Evolutionary conservation across 2,329 filamentous ascomycete genomes (phyloP).

Genomic region (Trichoderma simmonsii): DNA sequence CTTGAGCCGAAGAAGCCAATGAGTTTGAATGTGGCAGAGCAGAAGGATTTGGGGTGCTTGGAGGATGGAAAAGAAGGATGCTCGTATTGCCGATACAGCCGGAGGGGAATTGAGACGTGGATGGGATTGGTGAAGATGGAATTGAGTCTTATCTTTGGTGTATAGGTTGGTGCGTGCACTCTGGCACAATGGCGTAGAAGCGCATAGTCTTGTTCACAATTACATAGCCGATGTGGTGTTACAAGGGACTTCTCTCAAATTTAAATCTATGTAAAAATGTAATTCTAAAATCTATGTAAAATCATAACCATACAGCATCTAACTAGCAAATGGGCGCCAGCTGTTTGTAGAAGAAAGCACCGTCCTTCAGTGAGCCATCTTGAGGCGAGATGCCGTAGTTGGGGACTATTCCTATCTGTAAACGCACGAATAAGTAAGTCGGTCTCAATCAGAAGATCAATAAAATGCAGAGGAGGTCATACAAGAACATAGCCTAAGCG

Average conservation of each 20-base stretch:
- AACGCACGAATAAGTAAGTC: background rate
- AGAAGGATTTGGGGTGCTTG: background rate
- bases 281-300: background rate
- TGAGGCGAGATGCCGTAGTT: conserved; percentile 19
- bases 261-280: background rate
- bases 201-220: background rate
- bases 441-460: background rate
- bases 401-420: conserved; percentile 12
- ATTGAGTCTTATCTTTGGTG: background rate
- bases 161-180: background rate
- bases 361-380: conserved; percentile 14
- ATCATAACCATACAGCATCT: background rate
- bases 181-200: background rate
- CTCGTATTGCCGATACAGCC: background rate
- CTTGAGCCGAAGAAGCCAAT: background rate
- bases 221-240: background rate
- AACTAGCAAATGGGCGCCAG: background rate
- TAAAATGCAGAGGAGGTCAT: background rate
- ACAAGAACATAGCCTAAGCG: conserved; percentile 17
- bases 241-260: accelerated
- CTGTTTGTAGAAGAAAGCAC: conserved; percentile 17
- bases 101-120: background rate
- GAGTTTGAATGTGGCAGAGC: background rate
- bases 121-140: background rate
- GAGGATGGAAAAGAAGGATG: background rate